Conservation (phyloP, 371 early-diverging fungal genomes). For the Choanephora cucurbitarum region DNA sequence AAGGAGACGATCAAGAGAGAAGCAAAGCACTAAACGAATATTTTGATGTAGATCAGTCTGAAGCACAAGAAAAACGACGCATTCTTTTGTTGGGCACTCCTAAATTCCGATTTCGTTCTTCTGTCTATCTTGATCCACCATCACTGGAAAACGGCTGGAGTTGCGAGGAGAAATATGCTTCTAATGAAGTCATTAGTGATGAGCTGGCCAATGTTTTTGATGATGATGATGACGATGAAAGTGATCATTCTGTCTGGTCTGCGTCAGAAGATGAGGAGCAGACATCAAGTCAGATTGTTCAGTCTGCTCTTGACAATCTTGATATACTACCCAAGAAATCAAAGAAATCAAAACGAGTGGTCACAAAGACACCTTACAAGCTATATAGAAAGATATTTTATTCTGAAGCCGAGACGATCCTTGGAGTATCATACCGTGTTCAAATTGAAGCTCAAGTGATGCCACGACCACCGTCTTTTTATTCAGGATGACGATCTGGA, state of each 20-base stretch:
- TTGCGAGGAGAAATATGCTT: constrained; percentile 2
- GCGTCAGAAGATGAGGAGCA: constrained; percentile 12
- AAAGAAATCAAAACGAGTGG: neutral
- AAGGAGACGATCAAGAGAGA: constrained; percentile 16
- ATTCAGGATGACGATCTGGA: too few species aligned
- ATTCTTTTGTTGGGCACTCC: constrained; percentile 40
- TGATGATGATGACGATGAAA: constrained; percentile 11
- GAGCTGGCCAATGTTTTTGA: constrained; percentile 11
- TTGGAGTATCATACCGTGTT: constrained; percentile 39
- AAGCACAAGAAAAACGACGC: constrained; percentile 35
- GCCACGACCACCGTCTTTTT: constrained; percentile 22
- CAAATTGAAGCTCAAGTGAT: constrained; percentile 41
- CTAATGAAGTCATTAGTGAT: constrained; percentile 4
- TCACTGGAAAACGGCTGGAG: constrained; percentile 23
- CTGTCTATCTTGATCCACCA: constrained; percentile 25
- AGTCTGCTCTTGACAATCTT: neutral
- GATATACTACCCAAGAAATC: too few species aligned
- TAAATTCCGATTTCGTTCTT: constrained; percentile 35
- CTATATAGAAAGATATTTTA: constrained; percentile 33
- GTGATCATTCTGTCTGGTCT: constrained; percentile 19
- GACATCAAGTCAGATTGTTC: neutral
- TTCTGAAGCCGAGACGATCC: constrained; percentile 33
- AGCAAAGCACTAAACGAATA: constrained; percentile 44
- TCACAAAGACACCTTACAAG: constrained; percentile 3
- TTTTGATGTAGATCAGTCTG: constrained; percentile 46